A percentile compares a stretch with the other conserved stretches of the same genome.
These are phyloP conservation scores for Ambrosia trifida DNA, from an alignment of 129 eudicot genomes.

Conservation along the genomic window DNA sequence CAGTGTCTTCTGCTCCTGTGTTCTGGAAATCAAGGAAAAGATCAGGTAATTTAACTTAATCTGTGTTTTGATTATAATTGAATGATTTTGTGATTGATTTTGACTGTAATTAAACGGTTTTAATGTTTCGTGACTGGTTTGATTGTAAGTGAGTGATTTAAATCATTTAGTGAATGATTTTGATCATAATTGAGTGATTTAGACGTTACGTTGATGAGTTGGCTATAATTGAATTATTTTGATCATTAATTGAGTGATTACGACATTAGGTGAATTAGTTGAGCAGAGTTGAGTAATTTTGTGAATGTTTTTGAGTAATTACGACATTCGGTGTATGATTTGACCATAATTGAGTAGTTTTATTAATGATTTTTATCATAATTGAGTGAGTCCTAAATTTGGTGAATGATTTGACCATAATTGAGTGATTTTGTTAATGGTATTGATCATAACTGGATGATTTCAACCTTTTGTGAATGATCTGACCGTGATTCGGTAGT, in stretches of 20 bases:
- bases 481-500: background rate
- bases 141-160: background rate
- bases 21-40: slow-evolving; percentile 91
- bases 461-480: background rate
- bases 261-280: background rate
- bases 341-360: background rate
- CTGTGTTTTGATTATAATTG: background rate
- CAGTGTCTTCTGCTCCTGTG: slow-evolving; percentile 67
- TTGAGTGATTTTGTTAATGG: too few species aligned
- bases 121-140: background rate
- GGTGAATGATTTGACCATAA: too few species aligned
- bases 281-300: background rate
- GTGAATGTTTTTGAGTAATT: background rate
- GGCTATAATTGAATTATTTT: background rate
- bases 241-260: background rate
- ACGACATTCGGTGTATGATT: background rate
- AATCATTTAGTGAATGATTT: slow-evolving; percentile 14
- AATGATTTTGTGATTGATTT: background rate
- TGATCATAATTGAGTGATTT: background rate
- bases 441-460: too few species aligned
- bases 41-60: slow-evolving; percentile 40
- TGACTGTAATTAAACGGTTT: background rate
- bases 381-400: too few species aligned
- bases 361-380: background rate
- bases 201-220: background rate